These are phyloP conservation scores for Flammula alnicola DNA, from an alignment of 1,284 basidiomycete genomes.

Conservation along the genomic window DNA sequence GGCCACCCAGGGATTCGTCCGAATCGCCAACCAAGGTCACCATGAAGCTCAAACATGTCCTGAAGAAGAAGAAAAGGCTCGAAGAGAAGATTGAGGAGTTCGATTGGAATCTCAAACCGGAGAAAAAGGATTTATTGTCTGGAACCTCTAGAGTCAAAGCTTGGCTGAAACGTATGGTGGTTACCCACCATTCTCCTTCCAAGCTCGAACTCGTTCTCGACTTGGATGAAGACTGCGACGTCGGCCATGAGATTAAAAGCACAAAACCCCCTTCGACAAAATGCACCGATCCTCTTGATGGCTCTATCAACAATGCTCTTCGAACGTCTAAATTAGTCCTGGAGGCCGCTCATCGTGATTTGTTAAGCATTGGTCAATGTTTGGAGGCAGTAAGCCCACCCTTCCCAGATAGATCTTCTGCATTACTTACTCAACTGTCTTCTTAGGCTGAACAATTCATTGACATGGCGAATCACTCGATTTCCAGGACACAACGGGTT, in stretches of 20 bases:
- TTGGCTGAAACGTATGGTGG: slow-evolving; percentile 66
- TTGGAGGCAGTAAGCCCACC: slow-evolving; percentile 43
- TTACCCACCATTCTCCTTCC: slow-evolving; percentile 34
- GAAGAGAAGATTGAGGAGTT: slow-evolving; percentile 37
- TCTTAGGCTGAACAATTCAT: slow-evolving; percentile 58
- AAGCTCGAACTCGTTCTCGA: slow-evolving; percentile 42
- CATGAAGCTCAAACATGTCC: slow-evolving; percentile 19
- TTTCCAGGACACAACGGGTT: slow-evolving; percentile 55
- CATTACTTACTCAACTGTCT: slow-evolving; percentile 11
- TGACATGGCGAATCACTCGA: slow-evolving; percentile 52
- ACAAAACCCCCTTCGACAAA: slow-evolving; percentile 1
- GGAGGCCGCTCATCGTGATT: slow-evolving; percentile 55
- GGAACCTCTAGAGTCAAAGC: slow-evolving; percentile 56
- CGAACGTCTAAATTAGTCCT: slow-evolving; percentile 50
- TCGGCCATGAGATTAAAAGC: slow-evolving; percentile 42
- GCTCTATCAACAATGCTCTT: slow-evolving; percentile 39
- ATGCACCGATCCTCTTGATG: slow-evolving; percentile 29
- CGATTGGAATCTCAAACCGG: slow-evolving; percentile 30
- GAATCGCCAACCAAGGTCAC: slow-evolving; percentile 18
- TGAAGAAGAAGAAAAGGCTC: slow-evolving; percentile 43
- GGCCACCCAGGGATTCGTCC: slow-evolving; percentile 6
- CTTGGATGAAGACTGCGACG: slow-evolving; percentile 41
- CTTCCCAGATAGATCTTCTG: neutral
- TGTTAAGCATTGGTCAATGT: slow-evolving; percentile 55
- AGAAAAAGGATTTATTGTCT: slow-evolving; percentile 27